These are phyloP conservation scores for Dioscorea cayenensis DNA, from an alignment of 116 monocot species.

Conservation along the genomic window DNA sequence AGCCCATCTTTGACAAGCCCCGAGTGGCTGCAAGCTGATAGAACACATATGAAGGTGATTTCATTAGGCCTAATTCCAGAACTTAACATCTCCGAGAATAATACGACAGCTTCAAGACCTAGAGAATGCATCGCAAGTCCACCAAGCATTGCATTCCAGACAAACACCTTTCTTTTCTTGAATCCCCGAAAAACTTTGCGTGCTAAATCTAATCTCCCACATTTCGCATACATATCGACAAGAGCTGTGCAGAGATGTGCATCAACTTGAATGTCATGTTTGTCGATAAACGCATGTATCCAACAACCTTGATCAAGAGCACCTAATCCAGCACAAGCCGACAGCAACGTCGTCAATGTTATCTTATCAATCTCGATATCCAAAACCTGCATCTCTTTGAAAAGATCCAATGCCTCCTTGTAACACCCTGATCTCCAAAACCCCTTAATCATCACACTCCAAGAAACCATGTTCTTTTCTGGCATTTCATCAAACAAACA, in stretches of 20 bases:
- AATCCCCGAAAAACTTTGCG: conserved; percentile 5
- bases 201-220: conserved; percentile 16
- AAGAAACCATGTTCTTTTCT: conserved; percentile 17
- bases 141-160: conserved; percentile 22
- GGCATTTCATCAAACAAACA: conserved; percentile 15
- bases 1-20: conserved; percentile 14
- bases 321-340: conserved; percentile 16
- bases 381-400: conserved; percentile 12
- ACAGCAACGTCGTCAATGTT: conserved; percentile 13
- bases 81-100: conserved; percentile 15
- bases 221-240: conserved; percentile 22
- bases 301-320: conserved; percentile 21
- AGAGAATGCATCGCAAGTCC: conserved; percentile 17
- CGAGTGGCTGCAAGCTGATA: conserved; percentile 19
- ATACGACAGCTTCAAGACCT: conserved; percentile 10
- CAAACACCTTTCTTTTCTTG: conserved; percentile 4
- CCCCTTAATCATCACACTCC: conserved; percentile 15
- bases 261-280: conserved; percentile 9
- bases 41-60: conserved; percentile 21
- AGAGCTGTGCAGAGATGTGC: conserved; percentile 18
- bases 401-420: conserved; percentile 10
- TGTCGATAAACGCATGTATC: conserved; percentile 17
- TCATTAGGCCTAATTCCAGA: conserved; percentile 16
- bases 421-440: background rate
- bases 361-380: conserved; percentile 17